Evolutionary conservation across 1,284 basidiomycete species (phyloP).

Genomic region (Abortiporus biennis): DNA sequence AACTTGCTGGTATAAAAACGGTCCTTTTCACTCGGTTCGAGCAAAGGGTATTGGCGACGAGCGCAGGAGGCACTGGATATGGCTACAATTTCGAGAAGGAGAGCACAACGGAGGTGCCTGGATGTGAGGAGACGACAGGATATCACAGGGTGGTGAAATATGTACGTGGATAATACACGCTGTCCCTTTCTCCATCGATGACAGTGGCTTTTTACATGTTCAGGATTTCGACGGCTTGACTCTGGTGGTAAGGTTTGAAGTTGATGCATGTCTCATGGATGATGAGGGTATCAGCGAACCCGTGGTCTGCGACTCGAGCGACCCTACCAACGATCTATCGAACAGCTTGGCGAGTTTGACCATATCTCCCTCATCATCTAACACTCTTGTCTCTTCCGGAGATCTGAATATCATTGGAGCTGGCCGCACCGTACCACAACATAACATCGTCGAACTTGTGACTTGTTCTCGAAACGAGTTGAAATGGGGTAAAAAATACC

Average conservation of each 20-base stretch:
- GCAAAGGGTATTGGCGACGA: conserved; percentile 24
- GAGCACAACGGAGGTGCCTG: conserved; percentile 8
- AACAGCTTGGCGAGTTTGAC: too few relatives aligned
- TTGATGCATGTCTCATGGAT: conserved; percentile 36
- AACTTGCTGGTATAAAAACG: conserved; percentile 46
- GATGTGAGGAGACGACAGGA: conserved; percentile 9
- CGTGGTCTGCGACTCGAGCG: too few relatives aligned
- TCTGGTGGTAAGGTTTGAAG: conserved; percentile 45
- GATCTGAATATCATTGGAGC: too few relatives aligned
- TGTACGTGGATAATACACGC: too few relatives aligned
- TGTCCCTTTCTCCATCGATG: too few relatives aligned
- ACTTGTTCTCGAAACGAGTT: conserved; percentile 29
- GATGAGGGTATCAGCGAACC: not conserved
- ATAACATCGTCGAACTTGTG: conserved; percentile 32
- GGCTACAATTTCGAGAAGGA: conserved; percentile 11
- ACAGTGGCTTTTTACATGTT: too few relatives aligned
- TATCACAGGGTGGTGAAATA: conserved; percentile 14
- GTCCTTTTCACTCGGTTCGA: conserved; percentile 50
- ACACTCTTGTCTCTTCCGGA: too few relatives aligned
- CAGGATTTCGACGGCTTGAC: conserved; percentile 42
- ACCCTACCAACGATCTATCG: too few relatives aligned
- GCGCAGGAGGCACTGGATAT: not conserved
- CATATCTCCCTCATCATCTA: too few relatives aligned
- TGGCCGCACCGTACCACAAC: conserved; percentile 32
- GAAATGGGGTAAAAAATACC: conserved; percentile 33